Evolutionary conservation across 2,329 filamentous ascomycete genomes (phyloP).

Genomic region (Tolypocladium capitatum): DNA sequence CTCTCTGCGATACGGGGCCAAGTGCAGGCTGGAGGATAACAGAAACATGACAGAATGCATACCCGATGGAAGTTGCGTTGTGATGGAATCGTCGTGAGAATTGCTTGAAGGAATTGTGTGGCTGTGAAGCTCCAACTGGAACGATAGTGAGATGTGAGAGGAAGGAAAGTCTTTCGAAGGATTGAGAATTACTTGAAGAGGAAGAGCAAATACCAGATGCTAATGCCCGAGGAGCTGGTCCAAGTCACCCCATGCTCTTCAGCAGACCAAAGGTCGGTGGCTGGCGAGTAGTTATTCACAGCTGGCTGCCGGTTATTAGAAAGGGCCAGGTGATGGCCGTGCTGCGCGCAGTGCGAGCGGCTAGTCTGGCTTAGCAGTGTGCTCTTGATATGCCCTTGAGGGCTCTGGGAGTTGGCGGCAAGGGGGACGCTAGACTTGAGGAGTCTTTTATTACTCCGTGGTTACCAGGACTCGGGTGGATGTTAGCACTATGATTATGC

Average conservation of each 20-base stretch:
- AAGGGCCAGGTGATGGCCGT: not conserved
- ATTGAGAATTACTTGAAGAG: not conserved
- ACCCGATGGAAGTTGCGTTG: not conserved
- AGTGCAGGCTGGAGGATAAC: not conserved
- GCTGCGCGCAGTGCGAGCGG: not conserved
- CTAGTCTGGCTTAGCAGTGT: not conserved
- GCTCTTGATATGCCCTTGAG: not conserved
- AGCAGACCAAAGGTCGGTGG: not conserved
- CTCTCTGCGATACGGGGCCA: too few species aligned
- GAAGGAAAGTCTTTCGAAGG: not conserved
- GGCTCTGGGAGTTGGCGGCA: not conserved
- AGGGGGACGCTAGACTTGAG: not conserved
- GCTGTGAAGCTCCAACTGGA: not conserved
- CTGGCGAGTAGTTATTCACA: not conserved
- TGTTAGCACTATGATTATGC: too few species aligned
- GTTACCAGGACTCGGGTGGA: too few species aligned
- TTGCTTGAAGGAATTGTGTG: not conserved
- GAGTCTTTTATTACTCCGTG: not conserved
- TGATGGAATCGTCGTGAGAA: not conserved
- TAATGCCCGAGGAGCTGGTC: not conserved
- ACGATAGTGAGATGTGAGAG: not conserved
- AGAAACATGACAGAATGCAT: not conserved
- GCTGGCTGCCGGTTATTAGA: not conserved
- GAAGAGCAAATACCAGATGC: not conserved
- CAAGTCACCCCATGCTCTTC: not conserved